Evolutionary conservation across 2,329 filamentous ascomycete species (phyloP).

Genomic region (Teratosphaeria zuluensis): DNA sequence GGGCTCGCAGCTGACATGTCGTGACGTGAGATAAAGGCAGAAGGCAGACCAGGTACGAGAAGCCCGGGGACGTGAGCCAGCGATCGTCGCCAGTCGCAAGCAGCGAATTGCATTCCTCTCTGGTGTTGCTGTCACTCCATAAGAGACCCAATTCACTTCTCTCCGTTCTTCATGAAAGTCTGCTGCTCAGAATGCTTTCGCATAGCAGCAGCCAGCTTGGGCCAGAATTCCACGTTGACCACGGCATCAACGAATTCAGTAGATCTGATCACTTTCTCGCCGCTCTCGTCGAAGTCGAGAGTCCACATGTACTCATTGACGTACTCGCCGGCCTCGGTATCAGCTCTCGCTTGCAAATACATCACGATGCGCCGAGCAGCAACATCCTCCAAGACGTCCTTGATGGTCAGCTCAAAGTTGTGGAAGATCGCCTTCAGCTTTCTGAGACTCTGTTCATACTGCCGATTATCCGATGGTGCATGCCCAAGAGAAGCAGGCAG

Average conservation of each 20-base stretch:
- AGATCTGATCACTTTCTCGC: conserved; percentile 9
- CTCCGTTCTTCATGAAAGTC: background rate
- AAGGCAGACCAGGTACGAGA: no score
- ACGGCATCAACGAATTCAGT: conserved; percentile 12
- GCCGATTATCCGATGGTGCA: conserved; percentile 7
- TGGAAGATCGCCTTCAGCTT: conserved; percentile 22
- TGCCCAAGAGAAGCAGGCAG: conserved; percentile 18
- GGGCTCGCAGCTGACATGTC: no score
- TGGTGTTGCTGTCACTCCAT: background rate
- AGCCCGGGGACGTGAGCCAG: no score
- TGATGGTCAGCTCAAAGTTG: conserved; percentile 21
- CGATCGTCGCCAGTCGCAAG: background rate
- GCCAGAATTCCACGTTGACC: conserved; percentile 14
- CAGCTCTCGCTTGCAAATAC: conserved; percentile 24
- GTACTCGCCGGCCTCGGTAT: conserved; percentile 18
- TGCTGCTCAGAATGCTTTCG: background rate
- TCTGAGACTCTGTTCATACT: conserved; percentile 8
- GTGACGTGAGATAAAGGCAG: no score
- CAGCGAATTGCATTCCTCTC: background rate
- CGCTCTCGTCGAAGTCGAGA: conserved; percentile 10
- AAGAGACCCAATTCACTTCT: background rate
- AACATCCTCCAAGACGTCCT: conserved; percentile 25
- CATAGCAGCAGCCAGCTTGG: conserved; percentile 10
- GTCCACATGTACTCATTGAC: conserved; percentile 16
- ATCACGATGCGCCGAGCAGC: conserved; percentile 21